Evolutionary conservation across 2,329 filamentous ascomycete genomes (phyloP).

Genomic region (Fusarium compactum): DNA sequence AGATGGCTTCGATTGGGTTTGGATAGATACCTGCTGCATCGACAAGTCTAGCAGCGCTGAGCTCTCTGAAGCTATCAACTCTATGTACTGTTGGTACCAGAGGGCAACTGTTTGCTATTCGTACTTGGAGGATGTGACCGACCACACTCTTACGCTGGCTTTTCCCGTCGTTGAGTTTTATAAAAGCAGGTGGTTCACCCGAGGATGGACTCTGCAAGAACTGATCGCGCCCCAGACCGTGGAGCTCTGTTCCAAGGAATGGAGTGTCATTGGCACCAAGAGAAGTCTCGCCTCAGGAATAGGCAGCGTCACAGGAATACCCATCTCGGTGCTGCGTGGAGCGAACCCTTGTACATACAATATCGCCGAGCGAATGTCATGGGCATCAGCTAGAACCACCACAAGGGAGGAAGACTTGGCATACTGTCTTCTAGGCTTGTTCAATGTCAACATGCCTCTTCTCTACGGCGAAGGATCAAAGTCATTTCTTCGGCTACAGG

Average conservation of each 20-base stretch:
- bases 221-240: constrained; percentile 19
- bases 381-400: constrained; percentile 22
- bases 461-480: constrained; percentile 21
- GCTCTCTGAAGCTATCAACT: constrained; percentile 26
- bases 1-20: constrained; percentile 19
- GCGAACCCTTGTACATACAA: not conserved
- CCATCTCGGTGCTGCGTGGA: constrained; percentile 15
- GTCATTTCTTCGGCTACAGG: constrained; percentile 15
- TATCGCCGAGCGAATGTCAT: constrained; percentile 26
- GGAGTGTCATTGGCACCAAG: constrained; percentile 19
- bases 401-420: constrained; percentile 24
- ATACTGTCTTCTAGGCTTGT: constrained; percentile 20
- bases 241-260: constrained; percentile 15
- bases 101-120: constrained; percentile 16
- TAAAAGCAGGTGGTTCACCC: constrained; percentile 16
- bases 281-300: constrained; percentile 12
- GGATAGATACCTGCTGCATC: constrained; percentile 29
- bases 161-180: constrained; percentile 10
- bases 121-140: constrained; percentile 21
- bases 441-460: constrained; percentile 24
- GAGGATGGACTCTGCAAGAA: constrained; percentile 25
- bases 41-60: constrained; percentile 28
- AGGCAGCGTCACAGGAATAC: constrained; percentile 9
- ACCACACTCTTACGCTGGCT: not conserved
- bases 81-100: constrained; percentile 21